phyloP scores from a whole-genome alignment of 2,329 filamentous ascomycete species.

The Helotiales sp. region DNA sequence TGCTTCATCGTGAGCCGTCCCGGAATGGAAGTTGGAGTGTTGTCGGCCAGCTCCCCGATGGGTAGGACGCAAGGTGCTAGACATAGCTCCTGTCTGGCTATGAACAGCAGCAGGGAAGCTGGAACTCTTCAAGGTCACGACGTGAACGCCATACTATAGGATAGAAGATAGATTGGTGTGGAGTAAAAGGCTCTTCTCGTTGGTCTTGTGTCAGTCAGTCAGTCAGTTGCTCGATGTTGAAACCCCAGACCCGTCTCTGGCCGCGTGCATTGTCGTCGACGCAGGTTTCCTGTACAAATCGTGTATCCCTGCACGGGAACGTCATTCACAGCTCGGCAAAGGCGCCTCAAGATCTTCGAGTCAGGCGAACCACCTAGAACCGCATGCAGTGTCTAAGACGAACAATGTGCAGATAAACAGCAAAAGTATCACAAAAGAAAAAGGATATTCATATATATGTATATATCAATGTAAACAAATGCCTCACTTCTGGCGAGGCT shows the following conservation, averaged over 20 bases:
- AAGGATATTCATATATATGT: not conserved
- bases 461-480: constrained; percentile 8
- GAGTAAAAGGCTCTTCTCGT: no score
- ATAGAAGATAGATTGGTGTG: not conserved
- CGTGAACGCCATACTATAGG: not conserved
- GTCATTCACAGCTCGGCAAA: constrained; percentile 22
- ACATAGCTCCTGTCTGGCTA: constrained; percentile 11
- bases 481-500: constrained; percentile 1
- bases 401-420: not conserved
- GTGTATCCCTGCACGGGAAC: constrained; percentile 16
- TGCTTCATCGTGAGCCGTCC: constrained; percentile 51
- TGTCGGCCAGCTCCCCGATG: constrained; percentile 23
- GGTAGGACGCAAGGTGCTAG: constrained; percentile 18
- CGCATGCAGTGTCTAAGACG: not conserved
- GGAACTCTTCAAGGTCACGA: not conserved
- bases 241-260: not conserved
- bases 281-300: not conserved
- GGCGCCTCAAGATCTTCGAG: constrained; percentile 10
- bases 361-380: not conserved
- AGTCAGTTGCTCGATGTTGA: not conserved
- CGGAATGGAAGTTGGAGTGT: constrained; percentile 51
- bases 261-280: not conserved
- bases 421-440: not conserved
- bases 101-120: not conserved
- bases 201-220: not conserved